Base-by-base conservation (phyloP, 306 rosid genomes). In the Pyrus pyrifolia region DNA sequence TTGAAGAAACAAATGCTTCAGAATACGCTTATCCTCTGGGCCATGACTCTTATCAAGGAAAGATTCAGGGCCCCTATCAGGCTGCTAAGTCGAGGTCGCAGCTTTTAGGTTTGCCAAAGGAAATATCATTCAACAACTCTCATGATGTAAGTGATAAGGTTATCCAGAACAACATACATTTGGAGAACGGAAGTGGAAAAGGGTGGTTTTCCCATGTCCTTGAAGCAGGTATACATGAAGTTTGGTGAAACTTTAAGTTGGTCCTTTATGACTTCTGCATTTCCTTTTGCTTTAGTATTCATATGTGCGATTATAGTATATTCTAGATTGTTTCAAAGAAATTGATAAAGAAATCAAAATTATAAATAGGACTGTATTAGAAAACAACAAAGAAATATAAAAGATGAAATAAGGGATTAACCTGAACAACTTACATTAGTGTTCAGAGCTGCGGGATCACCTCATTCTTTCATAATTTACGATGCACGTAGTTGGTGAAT, bases 1-100 rank as follows among this genome's bases (percentile, higher is more conserved):
- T 84, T 40, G 99, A 92, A 76, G 97, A 92, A 81, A 80, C 89
- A 78, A 90, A 68, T 78, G 86, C 71, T 73, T 84, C 93, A 69
- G 80, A 78, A 12, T 76, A 78, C 76, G 75, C 62, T 76, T 84
- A 81, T 45, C 80, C 77, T 77, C 80, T 30, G 30, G 79, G 74
- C 55, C 76, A 42, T 76, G 83, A 78, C 82, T 77, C 81, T 33
- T 67, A 63, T 78, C 87, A 60, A 58, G 85, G 81, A 64, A 81
- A 81, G 84, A 77, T 82, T 73, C 89, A 83, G 81, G 81, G 83
- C 72, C 53, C 83, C 14, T 82, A 79, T 79, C 83, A 74, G 59
- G 79, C 85, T 49, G 51, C 74, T 27, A 90, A 82, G 80, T 86
- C 87, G 46, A 85, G 85, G 67, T 81, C 83, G 3, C 78, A 70